Evolutionary conservation across 768 basidiomycete species (phyloP).

Genomic region (Phaeolepiota aurea): DNA sequence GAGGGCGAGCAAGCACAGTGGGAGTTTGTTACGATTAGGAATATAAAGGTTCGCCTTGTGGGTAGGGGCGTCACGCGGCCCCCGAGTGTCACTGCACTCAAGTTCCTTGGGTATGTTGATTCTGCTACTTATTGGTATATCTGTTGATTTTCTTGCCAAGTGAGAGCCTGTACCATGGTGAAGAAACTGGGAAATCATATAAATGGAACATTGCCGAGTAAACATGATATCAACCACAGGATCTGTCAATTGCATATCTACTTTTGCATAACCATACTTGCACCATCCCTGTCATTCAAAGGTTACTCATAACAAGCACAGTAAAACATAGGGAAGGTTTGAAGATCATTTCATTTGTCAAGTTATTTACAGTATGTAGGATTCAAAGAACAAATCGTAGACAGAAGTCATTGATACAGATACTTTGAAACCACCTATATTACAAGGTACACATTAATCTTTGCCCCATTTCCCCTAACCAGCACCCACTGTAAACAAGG

Average conservation of each 20-base stretch:
- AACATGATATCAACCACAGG: not conserved
- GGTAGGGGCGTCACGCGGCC: conserved; percentile 27
- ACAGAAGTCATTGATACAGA: not conserved
- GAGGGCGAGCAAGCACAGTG: conserved; percentile 60
- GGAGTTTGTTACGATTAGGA: conserved; percentile 65
- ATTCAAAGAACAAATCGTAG: not conserved
- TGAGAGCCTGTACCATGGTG: conserved; percentile 16
- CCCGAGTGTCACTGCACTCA: conserved; percentile 67
- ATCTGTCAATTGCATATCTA: not conserved
- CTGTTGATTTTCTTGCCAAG: conserved; percentile 3
- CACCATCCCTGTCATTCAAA: not conserved
- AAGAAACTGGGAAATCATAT: conserved; percentile 19
- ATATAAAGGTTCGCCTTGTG: conserved; percentile 48
- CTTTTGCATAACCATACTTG: not conserved
- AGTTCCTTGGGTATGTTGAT: conserved; percentile 63
- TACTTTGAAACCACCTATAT: not conserved
- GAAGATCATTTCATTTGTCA: no score
- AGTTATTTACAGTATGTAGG: no score
- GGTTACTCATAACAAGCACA: not conserved
- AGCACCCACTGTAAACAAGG: not conserved
- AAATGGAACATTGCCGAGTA: conserved; percentile 16
- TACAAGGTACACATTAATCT: not conserved
- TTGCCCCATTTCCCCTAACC: not conserved
- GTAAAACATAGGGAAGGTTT: not conserved
- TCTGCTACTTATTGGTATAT: not conserved